Percentiles rank a stretch among this genome's conserved stretches.
These are phyloP conservation scores for Hypholoma sublateritium DNA, from an alignment of 768 basidiomycete genomes.

Conservation along the genomic window DNA sequence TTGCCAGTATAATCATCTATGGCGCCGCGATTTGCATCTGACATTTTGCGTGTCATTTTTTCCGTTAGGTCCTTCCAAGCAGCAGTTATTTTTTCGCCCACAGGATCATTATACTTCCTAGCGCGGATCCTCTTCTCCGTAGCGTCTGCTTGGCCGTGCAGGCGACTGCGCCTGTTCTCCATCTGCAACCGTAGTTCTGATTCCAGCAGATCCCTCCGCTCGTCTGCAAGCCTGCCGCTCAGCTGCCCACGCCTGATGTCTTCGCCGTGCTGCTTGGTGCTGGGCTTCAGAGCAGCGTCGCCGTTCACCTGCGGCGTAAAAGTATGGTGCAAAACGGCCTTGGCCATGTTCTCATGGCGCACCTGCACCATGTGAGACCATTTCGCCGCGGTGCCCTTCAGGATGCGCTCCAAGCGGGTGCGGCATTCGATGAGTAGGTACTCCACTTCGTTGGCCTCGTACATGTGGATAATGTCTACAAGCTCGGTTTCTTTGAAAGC, in stretches of 20 bases:
- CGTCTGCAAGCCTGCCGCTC: neutral
- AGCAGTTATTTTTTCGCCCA: neutral
- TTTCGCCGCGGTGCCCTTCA: neutral
- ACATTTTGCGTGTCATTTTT: too few species aligned
- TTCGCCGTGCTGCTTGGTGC: neutral
- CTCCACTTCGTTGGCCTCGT: conserved; percentile 7
- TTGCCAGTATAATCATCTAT: too few species aligned
- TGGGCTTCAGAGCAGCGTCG: neutral
- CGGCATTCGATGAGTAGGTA: conserved; percentile 7
- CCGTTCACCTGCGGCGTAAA: neutral
- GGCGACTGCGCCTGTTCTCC: neutral
- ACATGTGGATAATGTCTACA: neutral
- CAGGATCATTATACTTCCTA: conserved; percentile 1
- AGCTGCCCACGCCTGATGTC: neutral
- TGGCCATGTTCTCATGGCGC: neutral
- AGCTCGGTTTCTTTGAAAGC: neutral
- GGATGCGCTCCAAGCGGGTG: neutral
- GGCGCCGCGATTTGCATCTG: too few species aligned
- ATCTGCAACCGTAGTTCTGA: neutral
- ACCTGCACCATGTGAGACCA: neutral
- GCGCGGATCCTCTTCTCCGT: neutral
- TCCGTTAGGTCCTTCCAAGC: too few species aligned
- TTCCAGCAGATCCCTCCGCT: neutral
- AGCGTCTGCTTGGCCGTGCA: neutral
- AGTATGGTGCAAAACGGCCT: neutral